These are phyloP conservation scores for Cryptococcus hybrid DNA, from an alignment of 1,284 basidiomycete species.

Conservation along the genomic window DNA sequence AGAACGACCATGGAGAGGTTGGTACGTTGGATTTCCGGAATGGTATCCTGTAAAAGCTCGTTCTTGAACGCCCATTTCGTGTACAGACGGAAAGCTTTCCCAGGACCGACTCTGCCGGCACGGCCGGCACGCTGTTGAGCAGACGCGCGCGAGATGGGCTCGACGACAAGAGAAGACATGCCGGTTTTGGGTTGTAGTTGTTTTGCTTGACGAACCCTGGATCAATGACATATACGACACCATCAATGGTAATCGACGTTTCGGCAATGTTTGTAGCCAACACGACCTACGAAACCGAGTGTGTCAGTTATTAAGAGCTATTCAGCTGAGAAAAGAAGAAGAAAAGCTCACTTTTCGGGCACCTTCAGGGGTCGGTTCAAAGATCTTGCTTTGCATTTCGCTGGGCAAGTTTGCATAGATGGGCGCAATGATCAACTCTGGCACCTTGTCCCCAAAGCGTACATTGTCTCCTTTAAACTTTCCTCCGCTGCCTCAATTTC, in stretches of 20 bases:
- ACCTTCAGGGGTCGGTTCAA: conserved; percentile 95
- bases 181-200: conserved; percentile 92
- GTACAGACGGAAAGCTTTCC: conserved; percentile 88
- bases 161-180: conserved; percentile 91
- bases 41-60: conserved; percentile 61
- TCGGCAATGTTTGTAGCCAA: conserved; percentile 99
- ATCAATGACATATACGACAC: conserved; percentile 97
- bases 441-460: conserved; percentile 91
- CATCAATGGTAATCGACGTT: conserved; percentile 96
- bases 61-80: conserved; percentile 65
- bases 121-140: conserved; percentile 96
- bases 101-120: conserved; percentile 95
- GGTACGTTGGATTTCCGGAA: conserved; percentile 58
- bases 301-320: too few relatives aligned
- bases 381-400: conserved; percentile 99
- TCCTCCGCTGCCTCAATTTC: conserved; percentile 98
- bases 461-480: conserved; percentile 90
- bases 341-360: conserved; percentile 67
- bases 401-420: conserved; percentile 98
- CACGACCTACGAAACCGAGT: conserved; percentile 59
- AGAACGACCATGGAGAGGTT: conserved; percentile 56
- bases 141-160: conserved; percentile 93
- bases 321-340: too few relatives aligned
- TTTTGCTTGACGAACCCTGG: conserved; percentile 98
- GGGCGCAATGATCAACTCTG: conserved; percentile 91